A percentile compares a stretch with the other conserved stretches of the same genome.
Conservation (phyloP, 208 protist species). For the Crithidia brevicula region DNA sequence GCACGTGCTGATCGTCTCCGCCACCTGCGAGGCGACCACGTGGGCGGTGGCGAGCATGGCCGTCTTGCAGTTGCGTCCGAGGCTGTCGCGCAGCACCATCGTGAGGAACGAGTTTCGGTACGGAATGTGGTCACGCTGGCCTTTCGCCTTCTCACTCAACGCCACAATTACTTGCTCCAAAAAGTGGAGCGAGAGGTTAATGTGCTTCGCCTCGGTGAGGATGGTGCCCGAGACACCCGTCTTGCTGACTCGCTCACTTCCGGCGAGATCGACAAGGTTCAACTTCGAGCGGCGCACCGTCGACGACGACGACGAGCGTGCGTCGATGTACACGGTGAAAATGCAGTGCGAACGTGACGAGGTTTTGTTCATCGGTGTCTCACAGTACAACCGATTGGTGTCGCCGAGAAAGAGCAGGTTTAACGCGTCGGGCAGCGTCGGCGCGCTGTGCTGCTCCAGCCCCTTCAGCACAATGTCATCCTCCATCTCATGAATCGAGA, state of each 20-base stretch:
- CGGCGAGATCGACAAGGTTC: conserved; percentile 93
- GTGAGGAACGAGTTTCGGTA: conserved; percentile 96
- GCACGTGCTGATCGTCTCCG: conserved; percentile 92
- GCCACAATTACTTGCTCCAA: conserved; percentile 89
- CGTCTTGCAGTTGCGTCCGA: conserved; percentile 96
- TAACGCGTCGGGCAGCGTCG: conserved; percentile 76
- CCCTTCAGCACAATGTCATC: conserved; percentile 69
- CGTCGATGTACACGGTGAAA: conserved; percentile 86
- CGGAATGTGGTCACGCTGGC: conserved; percentile 90
- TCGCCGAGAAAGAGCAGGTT: conserved; percentile 89
- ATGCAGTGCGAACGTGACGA: conserved; percentile 94
- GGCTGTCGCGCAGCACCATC: conserved; percentile 91
- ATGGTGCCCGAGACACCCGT: conserved; percentile 77
- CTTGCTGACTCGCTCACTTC: conserved; percentile 90
- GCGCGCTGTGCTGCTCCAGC: conserved; percentile 69
- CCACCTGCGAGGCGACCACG: conserved; percentile 50
- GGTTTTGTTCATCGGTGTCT: conserved; percentile 93
- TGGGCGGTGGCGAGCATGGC: conserved; percentile 92
- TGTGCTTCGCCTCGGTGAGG: conserved; percentile 86
- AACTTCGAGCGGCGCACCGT: conserved; percentile 77
- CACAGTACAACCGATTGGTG: conserved; percentile 85
- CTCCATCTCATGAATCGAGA: conserved; percentile 70
- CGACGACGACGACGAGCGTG: conserved; percentile 48
- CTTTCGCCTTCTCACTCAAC: conserved; percentile 83
- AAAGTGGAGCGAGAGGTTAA: conserved; percentile 93